Evolutionary conservation across 1,139 yeast species (phyloP), one percentile per base, ranked within the genome.

Genomic region (Geotrichum aggregatum): DNA sequence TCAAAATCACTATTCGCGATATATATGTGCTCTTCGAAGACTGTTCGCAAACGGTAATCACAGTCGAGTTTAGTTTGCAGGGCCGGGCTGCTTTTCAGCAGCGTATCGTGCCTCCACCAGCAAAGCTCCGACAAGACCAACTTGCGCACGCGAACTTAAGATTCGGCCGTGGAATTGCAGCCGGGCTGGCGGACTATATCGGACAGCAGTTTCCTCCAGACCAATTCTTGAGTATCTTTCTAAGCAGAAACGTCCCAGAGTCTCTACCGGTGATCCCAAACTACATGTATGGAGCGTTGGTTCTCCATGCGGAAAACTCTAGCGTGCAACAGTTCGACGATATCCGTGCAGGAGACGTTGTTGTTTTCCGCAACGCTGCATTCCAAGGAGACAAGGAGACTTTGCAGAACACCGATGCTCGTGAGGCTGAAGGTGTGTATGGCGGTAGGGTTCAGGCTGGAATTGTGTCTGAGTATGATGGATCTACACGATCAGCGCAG

Each of bases 261-360:
- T 69, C 77, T 21, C 64, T 86, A 22, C 78, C 77, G 33, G 79
- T 86, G 0, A 77, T 87, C 50, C 95, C 87, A 0, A 68, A 71
- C 47, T 79, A 83, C 60, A 77, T 87, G 0, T 87, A 71, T 67
- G 98, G 98, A 39, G 84, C 80, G 0, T 74, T 83, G 2, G 74
- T 91, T 46, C 82, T 82, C 63, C 68, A 77, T 56, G 80, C 78
- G 18, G 7, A 11, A 62, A 80, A 80, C 60, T 74, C 78, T 47
- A 82, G 82, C 38, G 78, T 82, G 13, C 73, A 76, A 21, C 79
- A 78, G 59, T 61, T 72, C 31, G 92, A 82, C 52, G 87, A 82
- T 44, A 78, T 88, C 53, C 76, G 78, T 49, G 83, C 94, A 0
- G 98, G 98, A 54, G 98, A 92, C 66, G 75, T 92, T 14, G 70